Base-by-base conservation (phyloP, 225 moss, liverwort and hornwort genomes). In the Anthoceros angustus region DNA sequence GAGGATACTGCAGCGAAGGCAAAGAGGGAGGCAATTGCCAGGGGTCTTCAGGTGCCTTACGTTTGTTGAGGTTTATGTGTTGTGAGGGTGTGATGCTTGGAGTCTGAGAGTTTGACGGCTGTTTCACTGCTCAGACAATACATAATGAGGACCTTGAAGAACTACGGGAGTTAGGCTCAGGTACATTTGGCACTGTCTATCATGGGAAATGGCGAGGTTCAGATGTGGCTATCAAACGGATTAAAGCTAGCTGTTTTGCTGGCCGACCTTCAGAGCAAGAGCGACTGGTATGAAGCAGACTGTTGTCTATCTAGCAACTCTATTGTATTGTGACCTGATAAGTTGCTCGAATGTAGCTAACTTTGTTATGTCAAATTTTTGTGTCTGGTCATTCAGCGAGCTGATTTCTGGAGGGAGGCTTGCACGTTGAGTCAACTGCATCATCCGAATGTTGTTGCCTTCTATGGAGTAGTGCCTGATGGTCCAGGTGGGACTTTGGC, bases 141-240 rank as follows among this genome's bases (percentile, higher is more conserved):
- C 79, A 84, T 66, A 91, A 98, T 76, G 87, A 80, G 23, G 91
- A 98, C 69, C 81, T 98, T 43, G 95, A 98, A 82, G 95, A 98
- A 74, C 75, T 98, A 76, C 85, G 95, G 39, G 95, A 98, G 66
- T 85, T 98, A 62, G 95, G 95, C 39, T 98, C 95, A 55, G 95
- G 95, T 70, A 98, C 95, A 23, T 98, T 91, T 81, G 95, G 95
- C 42, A 98, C 95, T 16, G 95, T 98, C n/a, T 98, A 91, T 66
- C 95, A 98, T 77, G 95, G 95, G 62, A 98, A 98, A 67, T 98
- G 95, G 95, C 83, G 91, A 66, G 95, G 95, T 63, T 86, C 95
- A 45, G 95, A 98, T 80, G 95, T 98, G 63, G 95, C 95, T 43
- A 98, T 98, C 61, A 98, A 98, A 78, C 88, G 95, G 63, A 98